Evolutionary conservation across 352 stramenopile species (phyloP), one percentile per base, ranked within the genome.

Genomic region (Peronospora tabacina): DNA sequence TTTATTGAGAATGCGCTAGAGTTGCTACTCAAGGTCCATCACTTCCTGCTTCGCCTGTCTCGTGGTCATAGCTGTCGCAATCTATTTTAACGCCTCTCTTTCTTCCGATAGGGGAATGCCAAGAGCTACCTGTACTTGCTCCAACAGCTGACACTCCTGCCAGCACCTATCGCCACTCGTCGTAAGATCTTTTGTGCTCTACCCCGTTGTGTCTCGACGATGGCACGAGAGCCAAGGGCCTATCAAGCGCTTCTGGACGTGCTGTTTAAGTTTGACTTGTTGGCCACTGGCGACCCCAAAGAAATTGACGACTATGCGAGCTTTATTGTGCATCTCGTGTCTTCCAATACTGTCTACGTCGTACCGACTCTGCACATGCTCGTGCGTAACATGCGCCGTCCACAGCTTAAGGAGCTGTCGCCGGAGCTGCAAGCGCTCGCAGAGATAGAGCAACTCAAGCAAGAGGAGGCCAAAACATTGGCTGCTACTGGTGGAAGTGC

Each of bases 1-100:
- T 89, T 93, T 54, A 86, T 93, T 49, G 77, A 93, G 65, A 89
- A 87, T 50, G 82, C 82, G 34, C 63, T 90, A 58, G 75, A 88
- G 33, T 58, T 87, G 45, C 73, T 84, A 42, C 60, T 90, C 58
- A 90, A 93, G 70, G 76, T 63, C 5, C 11, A 36, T 17, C 19
- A 10, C 8, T 6, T 5, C 2, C 39, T 12, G 7, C 10, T 5
- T 16, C 8, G 13, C 22, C 8, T 11, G 1, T 2, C 11, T 29
- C 17, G 17, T 16, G 39, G 46, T 30, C 42, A 26, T n/a, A n/a
- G 7, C 0, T 26, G 4, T 26, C 22, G 5, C 3, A 26, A 26
- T 5, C 22, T 26, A 7, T 26, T 4, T 26, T 2, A 26, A 26
- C 3, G 5, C 22, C 17, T 10, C 15, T 12, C n/a, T 16, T 15